Base-by-base conservation (phyloP, 73 alveolate species). In the Paramecium sexaurelia region DNA sequence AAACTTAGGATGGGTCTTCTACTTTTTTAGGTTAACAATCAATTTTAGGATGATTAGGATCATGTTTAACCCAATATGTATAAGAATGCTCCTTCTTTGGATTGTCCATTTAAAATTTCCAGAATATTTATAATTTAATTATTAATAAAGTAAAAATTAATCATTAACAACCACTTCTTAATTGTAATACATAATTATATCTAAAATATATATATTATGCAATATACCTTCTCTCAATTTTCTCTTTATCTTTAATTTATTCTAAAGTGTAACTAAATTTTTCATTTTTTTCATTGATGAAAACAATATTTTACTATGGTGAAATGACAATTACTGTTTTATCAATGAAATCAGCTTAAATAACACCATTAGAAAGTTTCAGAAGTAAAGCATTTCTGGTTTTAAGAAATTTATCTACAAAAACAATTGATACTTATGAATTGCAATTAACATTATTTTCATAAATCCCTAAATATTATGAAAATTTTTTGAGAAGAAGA, bases 321-420 rank as follows among this genome's bases (percentile, higher is more conserved):
- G 43, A 32, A 3, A 61, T 61, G 43, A 61, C 83, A 29, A 98
- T 94, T 82, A 97, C 99, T 17, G 99, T 94, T 90, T 96, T 97
- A 82, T 97, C 99, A 75, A 93, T 94, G 95, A 98, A 98, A 94
- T 95, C 95, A 43, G 97, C 99, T 92, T 98, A 97, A 71, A 98
- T 98, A 29, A 96, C 96, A 78, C 95, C 96, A 92, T 98, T 95
- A 26, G 98, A 93, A 27, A 98, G 95, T 94, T 99, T 95, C 86
- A 98, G 95, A 95, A 98, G 92, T 24, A 97, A 93, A 56, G 99
- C 99, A 91, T 97, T 98, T 39, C 97, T 94, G n/a, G 99, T 97
- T 89, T 97, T 91, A 97, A 98, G 96, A 97, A 98, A 98, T 94
- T 97, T 98, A 92, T 97, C 95, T 37, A 98, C 97, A 89, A 96